Evolutionary conservation across 2,329 filamentous ascomycete genomes (phyloP).

Genomic region (Aspergillus hiratsukae): DNA sequence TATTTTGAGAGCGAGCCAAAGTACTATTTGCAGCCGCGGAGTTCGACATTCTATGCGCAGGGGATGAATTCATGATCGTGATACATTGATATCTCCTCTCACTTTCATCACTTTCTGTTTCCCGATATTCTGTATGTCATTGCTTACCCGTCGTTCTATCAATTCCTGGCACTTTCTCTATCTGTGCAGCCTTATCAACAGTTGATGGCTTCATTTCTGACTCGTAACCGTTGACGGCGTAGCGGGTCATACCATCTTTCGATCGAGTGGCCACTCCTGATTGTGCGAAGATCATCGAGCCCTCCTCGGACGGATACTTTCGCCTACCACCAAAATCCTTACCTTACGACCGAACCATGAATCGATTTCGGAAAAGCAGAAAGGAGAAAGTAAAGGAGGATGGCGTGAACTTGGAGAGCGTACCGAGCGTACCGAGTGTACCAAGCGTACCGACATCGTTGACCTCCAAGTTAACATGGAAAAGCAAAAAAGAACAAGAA

Average conservation of each 20-base stretch:
- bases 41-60: background rate
- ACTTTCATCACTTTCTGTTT: background rate
- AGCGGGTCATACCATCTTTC: background rate
- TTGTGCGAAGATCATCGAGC: background rate
- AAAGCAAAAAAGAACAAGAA: slow-evolving; percentile 49
- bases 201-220: background rate
- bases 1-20: background rate
- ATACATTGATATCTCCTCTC: background rate
- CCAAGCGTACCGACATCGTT: slow-evolving; percentile 39
- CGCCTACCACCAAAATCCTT: background rate
- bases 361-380: slow-evolving; percentile 39
- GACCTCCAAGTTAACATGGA: slow-evolving; percentile 43
- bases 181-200: background rate
- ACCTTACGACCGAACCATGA: slow-evolving; percentile 26
- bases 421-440: slow-evolving; percentile 9
- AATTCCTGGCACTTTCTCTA: background rate
- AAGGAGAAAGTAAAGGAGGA: slow-evolving; percentile 29
- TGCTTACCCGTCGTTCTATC: background rate
- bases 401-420: slow-evolving; percentile 36
- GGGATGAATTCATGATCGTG: background rate
- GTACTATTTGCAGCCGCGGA: background rate
- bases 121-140: background rate
- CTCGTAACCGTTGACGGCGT: background rate
- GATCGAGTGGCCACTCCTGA: background rate
- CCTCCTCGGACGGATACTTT: background rate